phyloP scores from a whole-genome alignment of 495 filamentous ascomycete genomes.

The Hypomontagnella submonticulosa region DNA sequence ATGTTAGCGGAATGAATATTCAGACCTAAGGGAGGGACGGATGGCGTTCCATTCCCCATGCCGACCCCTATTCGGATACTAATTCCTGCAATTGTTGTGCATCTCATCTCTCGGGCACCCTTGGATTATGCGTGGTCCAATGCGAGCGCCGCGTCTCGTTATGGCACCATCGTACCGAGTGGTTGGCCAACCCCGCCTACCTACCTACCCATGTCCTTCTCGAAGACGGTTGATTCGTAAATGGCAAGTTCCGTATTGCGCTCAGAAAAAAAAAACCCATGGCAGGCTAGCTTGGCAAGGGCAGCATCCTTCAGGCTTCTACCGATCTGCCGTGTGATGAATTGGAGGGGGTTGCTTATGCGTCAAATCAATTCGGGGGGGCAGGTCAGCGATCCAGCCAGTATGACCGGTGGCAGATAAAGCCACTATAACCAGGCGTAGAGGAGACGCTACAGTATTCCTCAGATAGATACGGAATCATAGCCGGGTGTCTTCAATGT shows the following conservation, averaged over 20 bases:
- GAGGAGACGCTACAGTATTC: conserved; percentile 24
- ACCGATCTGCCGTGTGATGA: conserved; percentile 45
- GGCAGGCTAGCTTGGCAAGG: conserved; percentile 14
- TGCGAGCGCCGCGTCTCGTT: conserved; percentile 8
- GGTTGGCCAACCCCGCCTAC: conserved; percentile 8
- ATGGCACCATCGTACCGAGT: conserved; percentile 28
- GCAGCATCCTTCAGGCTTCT: conserved; percentile 31
- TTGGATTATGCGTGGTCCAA: conserved; percentile 26
- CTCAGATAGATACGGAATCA: conserved; percentile 35
- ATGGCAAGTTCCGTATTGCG: conserved; percentile 32
- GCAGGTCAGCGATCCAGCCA: conserved; percentile 26
- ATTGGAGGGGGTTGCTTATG: conserved; percentile 28
- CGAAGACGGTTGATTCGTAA: conserved; percentile 21
- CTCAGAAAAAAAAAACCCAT: conserved; percentile 30
- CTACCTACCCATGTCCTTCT: conserved; percentile 1
- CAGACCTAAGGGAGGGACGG: conserved; percentile 2
- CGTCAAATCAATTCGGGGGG: conserved; percentile 36
- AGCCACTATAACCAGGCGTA: conserved; percentile 27
- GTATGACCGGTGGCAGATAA: conserved; percentile 24
- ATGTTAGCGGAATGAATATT: conserved; percentile 11
- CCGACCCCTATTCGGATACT: conserved; percentile 20
- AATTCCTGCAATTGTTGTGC: conserved; percentile 15
- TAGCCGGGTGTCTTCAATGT: conserved; percentile 35
- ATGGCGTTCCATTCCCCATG: conserved; percentile 19
- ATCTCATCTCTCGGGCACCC: conserved; percentile 18